A percentile compares a stretch with the other conserved stretches of the same genome.
Conservation (phyloP, 148 eudicot species). For the Fagopyrum homotropicum region DNA sequence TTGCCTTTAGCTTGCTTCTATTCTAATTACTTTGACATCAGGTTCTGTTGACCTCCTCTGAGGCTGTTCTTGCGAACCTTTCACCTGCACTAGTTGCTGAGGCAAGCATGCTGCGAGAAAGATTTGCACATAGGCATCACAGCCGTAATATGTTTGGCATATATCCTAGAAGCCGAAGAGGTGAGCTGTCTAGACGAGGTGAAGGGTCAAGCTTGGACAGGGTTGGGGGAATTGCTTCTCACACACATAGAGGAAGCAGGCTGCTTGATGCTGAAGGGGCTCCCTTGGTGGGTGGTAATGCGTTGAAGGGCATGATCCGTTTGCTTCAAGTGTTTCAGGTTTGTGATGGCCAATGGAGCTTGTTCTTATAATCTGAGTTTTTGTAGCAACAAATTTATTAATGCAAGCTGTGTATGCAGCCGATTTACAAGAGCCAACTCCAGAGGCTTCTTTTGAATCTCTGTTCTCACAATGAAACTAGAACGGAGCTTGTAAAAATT, state of each 20-base stretch:
- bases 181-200: constrained; percentile 83
- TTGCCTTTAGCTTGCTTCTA: background rate
- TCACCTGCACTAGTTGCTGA: constrained; percentile 99
- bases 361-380: background rate
- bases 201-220: constrained; percentile 68
- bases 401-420: constrained; percentile 42
- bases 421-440: constrained; percentile 76
- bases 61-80: constrained; percentile 93
- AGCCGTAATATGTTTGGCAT: constrained; percentile 83
- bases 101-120: constrained; percentile 93
- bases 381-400: background rate
- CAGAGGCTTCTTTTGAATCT: constrained; percentile 92
- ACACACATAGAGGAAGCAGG: constrained; percentile 58
- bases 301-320: constrained; percentile 77
- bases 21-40: constrained; percentile 14
- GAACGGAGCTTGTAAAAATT: constrained; percentile 66
- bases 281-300: constrained; percentile 82
- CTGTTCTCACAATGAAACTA: constrained; percentile 81
- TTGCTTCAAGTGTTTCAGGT: constrained; percentile 96
- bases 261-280: constrained; percentile 90
- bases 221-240: constrained; percentile 62
- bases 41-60: constrained; percentile 97
- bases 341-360: constrained; percentile 3
- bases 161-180: constrained; percentile 81
- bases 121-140: constrained; percentile 83